phyloP scores from a whole-genome alignment of 2,329 filamentous ascomycete genomes.

The Pestalotiopsis sp. region DNA sequence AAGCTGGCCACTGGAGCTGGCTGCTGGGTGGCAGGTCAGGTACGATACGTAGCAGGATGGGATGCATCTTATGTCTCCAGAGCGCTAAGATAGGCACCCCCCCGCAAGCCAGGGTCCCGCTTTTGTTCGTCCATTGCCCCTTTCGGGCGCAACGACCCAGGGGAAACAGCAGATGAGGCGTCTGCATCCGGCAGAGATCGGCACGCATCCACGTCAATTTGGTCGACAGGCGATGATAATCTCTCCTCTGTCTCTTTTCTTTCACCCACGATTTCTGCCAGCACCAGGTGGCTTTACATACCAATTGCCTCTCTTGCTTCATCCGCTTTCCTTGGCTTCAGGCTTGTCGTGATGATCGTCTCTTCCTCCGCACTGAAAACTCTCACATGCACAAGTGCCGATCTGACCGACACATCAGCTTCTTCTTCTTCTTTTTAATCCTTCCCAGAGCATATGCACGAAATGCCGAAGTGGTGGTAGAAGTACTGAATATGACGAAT shows the following conservation, averaged over 20 bases:
- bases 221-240: not conserved
- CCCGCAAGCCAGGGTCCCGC: not conserved
- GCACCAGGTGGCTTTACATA: not conserved
- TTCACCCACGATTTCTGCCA: not conserved
- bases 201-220: not conserved
- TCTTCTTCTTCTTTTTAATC: not conserved
- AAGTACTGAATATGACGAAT: not conserved
- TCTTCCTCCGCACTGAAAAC: not conserved
- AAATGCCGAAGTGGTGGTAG: not conserved
- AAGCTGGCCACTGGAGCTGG: no score
- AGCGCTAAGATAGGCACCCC: not conserved
- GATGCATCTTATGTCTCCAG: not conserved
- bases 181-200: not conserved
- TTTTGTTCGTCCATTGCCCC: not conserved
- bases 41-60: not conserved
- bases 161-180: not conserved
- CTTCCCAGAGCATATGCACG: not conserved
- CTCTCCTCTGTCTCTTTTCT: not conserved
- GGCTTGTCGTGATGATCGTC: not conserved
- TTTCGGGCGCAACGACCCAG: not conserved
- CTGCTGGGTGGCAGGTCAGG: not conserved
- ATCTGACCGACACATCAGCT: not conserved
- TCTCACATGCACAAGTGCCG: not conserved
- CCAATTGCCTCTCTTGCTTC: not conserved
- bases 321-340: not conserved